Conservation (phyloP, 23 red algal species). For the Gracilaria domingensis region DNA sequence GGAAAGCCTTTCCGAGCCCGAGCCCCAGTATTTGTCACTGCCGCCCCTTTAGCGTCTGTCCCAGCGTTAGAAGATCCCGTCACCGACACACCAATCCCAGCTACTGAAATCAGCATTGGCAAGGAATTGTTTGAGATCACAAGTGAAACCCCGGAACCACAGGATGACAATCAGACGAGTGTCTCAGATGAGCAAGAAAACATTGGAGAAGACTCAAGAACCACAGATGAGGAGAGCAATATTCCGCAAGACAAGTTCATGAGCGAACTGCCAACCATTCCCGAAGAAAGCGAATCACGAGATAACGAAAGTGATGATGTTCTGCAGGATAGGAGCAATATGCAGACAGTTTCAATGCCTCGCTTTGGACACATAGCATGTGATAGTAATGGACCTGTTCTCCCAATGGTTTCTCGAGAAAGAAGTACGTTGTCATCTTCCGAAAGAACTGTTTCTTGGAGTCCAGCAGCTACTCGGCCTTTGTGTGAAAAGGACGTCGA, state of each 20-base stretch:
- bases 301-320: background rate
- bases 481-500: slow-evolving; percentile 16
- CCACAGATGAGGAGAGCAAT: slow-evolving; percentile 1
- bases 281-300: background rate
- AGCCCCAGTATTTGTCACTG: background rate
- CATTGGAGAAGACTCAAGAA: background rate
- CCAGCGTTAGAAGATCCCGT: slow-evolving; percentile 27
- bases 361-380: background rate
- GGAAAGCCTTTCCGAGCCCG: background rate
- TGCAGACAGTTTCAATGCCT: background rate
- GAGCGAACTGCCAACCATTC: slow-evolving; percentile 3
- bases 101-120: slow-evolving; percentile 15
- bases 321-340: background rate
- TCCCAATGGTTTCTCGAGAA: slow-evolving; percentile 23
- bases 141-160: background rate
- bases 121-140: background rate
- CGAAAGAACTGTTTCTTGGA: background rate
- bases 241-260: background rate
- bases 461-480: slow-evolving; percentile 6
- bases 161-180: too few relatives aligned
- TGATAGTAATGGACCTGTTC: background rate
- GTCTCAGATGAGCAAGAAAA: slow-evolving; percentile 10
- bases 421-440: slow-evolving; percentile 4
- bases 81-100: background rate
- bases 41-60: slow-evolving; percentile 5